phyloP scores from a whole-genome alignment of 805 yeast species.

The Barnettozyma siamensis region DNA sequence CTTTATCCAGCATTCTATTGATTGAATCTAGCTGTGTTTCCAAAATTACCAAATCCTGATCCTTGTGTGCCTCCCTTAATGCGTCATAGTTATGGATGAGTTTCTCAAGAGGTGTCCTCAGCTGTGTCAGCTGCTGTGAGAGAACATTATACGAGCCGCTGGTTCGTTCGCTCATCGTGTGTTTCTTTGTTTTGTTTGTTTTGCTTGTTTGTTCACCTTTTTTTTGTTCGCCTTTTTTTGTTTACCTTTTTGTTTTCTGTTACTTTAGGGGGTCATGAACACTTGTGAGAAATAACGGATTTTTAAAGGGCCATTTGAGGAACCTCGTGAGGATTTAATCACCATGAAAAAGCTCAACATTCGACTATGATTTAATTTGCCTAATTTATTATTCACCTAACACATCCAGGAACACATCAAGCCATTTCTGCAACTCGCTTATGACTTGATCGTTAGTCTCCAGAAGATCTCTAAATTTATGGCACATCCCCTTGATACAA shows the following conservation, averaged over 20 bases:
- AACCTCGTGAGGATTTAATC: no score
- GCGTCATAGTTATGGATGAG: conserved; percentile 8
- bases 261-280: no score
- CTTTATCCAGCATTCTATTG: neutral
- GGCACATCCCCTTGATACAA: conserved; percentile 20
- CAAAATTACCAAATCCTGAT: conserved; percentile 1
- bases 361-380: no score
- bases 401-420: conserved; percentile 12
- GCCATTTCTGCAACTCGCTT: conserved; percentile 18
- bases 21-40: conserved; percentile 1
- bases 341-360: no score
- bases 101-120: conserved; percentile 8
- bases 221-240: no score
- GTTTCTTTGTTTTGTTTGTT: neutral
- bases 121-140: conserved; percentile 8
- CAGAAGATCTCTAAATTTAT: conserved; percentile 13
- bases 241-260: no score
- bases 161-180: neutral
- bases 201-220: neutral
- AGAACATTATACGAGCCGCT: conserved; percentile 10
- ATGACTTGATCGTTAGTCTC: conserved; percentile 7
- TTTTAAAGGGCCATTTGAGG: no score
- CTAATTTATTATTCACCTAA: conserved; percentile 9
- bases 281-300: no score
- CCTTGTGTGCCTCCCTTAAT: conserved; percentile 6